Evolutionary conservation across 805 yeast species (phyloP).

Genomic region (Candida dajiaensis): DNA sequence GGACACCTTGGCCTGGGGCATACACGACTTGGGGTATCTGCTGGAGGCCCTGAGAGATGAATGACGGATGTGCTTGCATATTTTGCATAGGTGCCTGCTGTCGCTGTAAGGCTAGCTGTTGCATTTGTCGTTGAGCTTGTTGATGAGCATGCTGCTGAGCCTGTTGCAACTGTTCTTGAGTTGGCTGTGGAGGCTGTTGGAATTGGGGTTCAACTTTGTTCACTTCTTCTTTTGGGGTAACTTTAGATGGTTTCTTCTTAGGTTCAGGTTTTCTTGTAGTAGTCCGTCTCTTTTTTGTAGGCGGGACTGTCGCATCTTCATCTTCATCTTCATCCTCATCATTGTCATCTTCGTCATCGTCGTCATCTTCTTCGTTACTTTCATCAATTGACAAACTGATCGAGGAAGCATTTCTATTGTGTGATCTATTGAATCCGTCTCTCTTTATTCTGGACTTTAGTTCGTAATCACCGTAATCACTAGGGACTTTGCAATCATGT

Average conservation of each 20-base stretch:
- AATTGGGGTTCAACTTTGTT: not conserved
- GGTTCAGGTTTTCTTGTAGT: constrained; percentile 1
- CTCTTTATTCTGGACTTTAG: constrained; percentile 26
- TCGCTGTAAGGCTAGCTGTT: constrained; percentile 3
- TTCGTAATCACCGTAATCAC: constrained; percentile 58
- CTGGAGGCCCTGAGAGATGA: not conserved
- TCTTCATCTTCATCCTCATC: constrained; percentile 15
- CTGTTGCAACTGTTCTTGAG: constrained; percentile 8
- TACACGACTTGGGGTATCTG: not conserved
- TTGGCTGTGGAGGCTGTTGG: constrained; percentile 1
- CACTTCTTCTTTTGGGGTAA: not conserved
- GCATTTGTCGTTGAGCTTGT: constrained; percentile 4
- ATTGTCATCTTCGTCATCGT: constrained; percentile 15
- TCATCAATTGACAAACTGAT: constrained; percentile 14
- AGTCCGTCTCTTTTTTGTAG: constrained; percentile 4
- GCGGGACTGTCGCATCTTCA: constrained; percentile 9
- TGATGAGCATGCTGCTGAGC: constrained; percentile 2
- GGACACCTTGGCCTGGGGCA: not conserved
- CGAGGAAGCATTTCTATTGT: constrained; percentile 11
- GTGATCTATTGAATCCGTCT: constrained; percentile 1
- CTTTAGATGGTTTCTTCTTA: not conserved
- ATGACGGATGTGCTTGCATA: not conserved
- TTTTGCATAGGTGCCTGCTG: not conserved
- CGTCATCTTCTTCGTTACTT: constrained; percentile 1
- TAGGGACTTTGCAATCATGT: constrained; percentile 61